Evolutionary conservation across 2,329 filamentous ascomycete species (phyloP).

Genomic region (Sporothrix globosa): DNA sequence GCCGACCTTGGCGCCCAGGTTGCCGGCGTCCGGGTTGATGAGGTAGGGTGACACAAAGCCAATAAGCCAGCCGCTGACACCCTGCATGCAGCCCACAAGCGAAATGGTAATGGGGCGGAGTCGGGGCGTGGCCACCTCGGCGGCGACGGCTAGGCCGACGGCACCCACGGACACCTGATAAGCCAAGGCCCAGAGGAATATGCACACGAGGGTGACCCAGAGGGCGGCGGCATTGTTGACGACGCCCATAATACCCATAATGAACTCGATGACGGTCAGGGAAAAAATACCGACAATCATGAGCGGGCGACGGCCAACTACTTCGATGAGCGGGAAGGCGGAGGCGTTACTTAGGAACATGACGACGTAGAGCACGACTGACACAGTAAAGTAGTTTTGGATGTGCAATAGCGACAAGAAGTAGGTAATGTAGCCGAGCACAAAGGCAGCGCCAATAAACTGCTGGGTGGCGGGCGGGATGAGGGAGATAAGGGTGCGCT

Average conservation of each 20-base stretch:
- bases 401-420: conserved; percentile 19
- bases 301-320: conserved; percentile 17
- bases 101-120: conserved; percentile 15
- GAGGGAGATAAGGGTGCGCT: conserved; percentile 13
- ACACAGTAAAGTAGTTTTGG: conserved; percentile 17
- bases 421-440: conserved; percentile 23
- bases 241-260: conserved; percentile 25
- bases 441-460: conserved; percentile 13
- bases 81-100: conserved; percentile 5
- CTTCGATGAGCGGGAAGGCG: conserved; percentile 19
- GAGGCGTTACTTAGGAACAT: conserved; percentile 16
- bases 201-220: conserved; percentile 17
- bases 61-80: conserved; percentile 23
- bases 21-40: conserved; percentile 23
- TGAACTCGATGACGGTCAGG: conserved; percentile 18
- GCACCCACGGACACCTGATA: conserved; percentile 16
- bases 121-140: conserved; percentile 17
- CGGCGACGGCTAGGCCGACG: conserved; percentile 4
- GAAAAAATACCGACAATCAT: conserved; percentile 8
- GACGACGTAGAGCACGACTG: conserved; percentile 21
- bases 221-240: neutral
- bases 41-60: conserved; percentile 22
- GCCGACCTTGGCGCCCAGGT: conserved; percentile 27
- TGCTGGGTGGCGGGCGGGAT: conserved; percentile 19
- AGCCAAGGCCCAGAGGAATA: conserved; percentile 10